Evolutionary conservation across 345 rosid genomes (phyloP), one percentile per base, ranked within the genome.

Genomic region (Linum tenue): DNA sequence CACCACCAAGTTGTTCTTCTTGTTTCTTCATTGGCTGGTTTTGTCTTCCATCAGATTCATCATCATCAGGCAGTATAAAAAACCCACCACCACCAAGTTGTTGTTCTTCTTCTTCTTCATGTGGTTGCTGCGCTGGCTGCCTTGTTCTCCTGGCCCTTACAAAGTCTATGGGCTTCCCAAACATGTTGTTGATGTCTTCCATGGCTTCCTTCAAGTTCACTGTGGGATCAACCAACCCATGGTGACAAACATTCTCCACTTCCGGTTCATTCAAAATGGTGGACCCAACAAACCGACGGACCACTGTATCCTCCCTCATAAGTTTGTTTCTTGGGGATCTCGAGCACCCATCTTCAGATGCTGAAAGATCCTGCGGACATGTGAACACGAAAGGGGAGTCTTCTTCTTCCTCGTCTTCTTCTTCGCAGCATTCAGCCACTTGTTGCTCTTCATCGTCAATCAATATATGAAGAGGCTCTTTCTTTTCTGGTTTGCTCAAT

Each of bases 191-290:
- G 70, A 92, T 92, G 67, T 92, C 97, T 63, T 85, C 83, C 97
- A 92, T 90, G 58, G 97, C 98, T 75, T 92, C 97, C 80, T 86
- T 92, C 76, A 92, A 77, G 85, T 92, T 88, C 73, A 92, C 71
- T 14, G 98, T 92, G n/a, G 97, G 97, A 42, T 92, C 98, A 55
- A 90, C 97, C 69, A 92, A 80, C 64, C 99, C 99, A 75, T 90
- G 99, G 86, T 94, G 99, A 75, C 97, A 94, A 59, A 72, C 95
- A 60, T 94, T 88, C 83, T 94, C 99, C 39, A 84, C 96, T 43
- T 71, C 84, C 15, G 95, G 95, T 66, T 84, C 94, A 65, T 88
- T 88, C 16, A 71, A 75, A 65, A 84, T 86, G 51, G 97, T 80
- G 8, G 92, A 79, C 37, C 97, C 97, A 56, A 90, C 97, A 79